phyloP scores from a whole-genome alignment of 2,329 filamentous ascomycete species.

The Phialocephala sp. region DNA sequence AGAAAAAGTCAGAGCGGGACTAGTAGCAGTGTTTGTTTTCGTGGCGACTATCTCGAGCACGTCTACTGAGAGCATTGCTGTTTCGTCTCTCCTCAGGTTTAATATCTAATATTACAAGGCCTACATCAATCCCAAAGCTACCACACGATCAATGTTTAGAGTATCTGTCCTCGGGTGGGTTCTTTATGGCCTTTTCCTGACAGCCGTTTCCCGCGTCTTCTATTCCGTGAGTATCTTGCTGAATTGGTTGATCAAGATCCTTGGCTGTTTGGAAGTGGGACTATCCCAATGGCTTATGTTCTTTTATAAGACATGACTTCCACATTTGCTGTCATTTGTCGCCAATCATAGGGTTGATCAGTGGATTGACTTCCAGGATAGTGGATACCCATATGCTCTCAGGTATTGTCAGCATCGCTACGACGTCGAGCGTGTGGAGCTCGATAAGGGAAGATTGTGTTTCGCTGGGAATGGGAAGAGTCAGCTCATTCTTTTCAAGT shows the following conservation, averaged over 20 bases:
- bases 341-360: background rate
- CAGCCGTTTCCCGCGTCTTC: conserved; percentile 1
- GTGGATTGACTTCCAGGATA: background rate
- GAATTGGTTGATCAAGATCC: conserved; percentile 1
- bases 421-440: background rate
- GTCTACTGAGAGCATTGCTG: background rate
- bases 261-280: background rate
- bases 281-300: background rate
- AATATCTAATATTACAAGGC: conserved; percentile 1
- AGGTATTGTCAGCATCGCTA: background rate
- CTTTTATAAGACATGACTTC: background rate
- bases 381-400: background rate
- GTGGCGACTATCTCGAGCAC: background rate
- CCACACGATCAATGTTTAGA: background rate
- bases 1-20: background rate
- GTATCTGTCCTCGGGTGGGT: background rate
- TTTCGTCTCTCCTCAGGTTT: background rate
- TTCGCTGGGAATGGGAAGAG: background rate
- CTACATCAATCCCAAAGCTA: background rate
- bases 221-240: background rate
- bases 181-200: background rate
- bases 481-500: background rate
- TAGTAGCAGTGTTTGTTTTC: background rate
- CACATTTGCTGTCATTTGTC: background rate
- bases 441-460: background rate